phyloP scores from a whole-genome alignment of 1,284 basidiomycete genomes.

The Rhodofomes roseus region DNA sequence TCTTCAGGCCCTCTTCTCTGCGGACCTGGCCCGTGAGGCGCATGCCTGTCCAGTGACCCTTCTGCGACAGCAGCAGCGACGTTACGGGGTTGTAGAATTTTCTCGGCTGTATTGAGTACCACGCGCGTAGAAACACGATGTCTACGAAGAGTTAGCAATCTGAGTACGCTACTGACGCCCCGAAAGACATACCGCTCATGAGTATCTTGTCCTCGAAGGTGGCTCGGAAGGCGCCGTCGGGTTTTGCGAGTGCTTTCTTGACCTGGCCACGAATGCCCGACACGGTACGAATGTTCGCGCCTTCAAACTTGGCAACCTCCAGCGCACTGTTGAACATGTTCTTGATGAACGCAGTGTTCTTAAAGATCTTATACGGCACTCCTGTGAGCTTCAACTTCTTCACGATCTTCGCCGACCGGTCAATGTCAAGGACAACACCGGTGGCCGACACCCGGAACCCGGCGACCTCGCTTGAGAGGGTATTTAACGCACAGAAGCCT shows the following conservation, averaged over 20 bases:
- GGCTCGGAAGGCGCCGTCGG: conserved; percentile 93
- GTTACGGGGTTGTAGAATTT: conserved; percentile 98
- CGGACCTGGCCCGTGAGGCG: conserved; percentile 92
- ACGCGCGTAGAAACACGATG: conserved; percentile 93
- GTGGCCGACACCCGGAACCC: conserved; percentile 93
- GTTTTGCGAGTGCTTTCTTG: conserved; percentile 92
- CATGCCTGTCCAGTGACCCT: conserved; percentile 87
- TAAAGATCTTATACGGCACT: conserved; percentile 94
- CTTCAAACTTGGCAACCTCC: conserved; percentile 98
- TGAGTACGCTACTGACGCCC: not conserved
- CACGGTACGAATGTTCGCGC: conserved; percentile 92
- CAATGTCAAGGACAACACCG: conserved; percentile 92
- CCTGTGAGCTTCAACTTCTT: conserved; percentile 99
- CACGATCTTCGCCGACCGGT: conserved; percentile 90
- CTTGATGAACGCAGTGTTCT: conserved; percentile 98
- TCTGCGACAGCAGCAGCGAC: conserved; percentile 81
- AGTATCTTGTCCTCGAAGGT: conserved; percentile 98
- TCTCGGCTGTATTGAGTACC: conserved; percentile 94
- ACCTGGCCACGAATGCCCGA: conserved; percentile 96
- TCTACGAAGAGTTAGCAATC: conserved; percentile 45
- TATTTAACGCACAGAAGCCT: conserved; percentile 97
- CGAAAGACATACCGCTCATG: conserved; percentile 79
- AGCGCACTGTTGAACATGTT: conserved; percentile 95
- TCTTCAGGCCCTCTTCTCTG: conserved; percentile 79
- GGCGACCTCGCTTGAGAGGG: conserved; percentile 59